Evolutionary conservation across 129 eudicot genomes (phyloP).

Genomic region (Flaveria bidentis): DNA sequence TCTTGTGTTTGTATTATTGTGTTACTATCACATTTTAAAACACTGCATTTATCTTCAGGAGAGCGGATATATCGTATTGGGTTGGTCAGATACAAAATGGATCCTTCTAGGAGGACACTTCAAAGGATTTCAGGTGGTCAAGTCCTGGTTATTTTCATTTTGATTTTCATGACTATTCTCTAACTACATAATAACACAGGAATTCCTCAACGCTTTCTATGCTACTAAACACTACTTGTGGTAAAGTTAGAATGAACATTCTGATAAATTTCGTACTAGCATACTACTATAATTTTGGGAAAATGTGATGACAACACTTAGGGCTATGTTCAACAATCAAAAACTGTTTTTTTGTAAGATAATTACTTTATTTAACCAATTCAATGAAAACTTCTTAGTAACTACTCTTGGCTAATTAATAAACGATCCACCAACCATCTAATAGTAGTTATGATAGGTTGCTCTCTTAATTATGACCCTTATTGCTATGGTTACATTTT

Average conservation of each 20-base stretch:
- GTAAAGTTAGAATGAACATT: not conserved
- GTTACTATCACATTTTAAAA: not conserved
- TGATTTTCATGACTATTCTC: conserved; percentile 16
- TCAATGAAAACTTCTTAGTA: not conserved
- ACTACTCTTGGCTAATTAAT: not conserved
- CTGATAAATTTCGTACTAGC: not conserved
- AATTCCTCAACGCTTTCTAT: not conserved
- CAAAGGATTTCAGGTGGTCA: conserved; percentile 82
- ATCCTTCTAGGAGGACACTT: conserved; percentile 73
- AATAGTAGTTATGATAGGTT: not conserved
- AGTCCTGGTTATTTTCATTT: conserved; percentile 24
- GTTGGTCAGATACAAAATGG: conserved; percentile 82
- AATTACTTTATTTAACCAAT: not conserved
- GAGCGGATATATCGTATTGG: conserved; percentile 84
- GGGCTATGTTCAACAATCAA: not conserved
- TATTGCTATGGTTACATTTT: not conserved
- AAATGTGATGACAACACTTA: not conserved
- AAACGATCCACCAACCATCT: not conserved
- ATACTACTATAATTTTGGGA: not conserved
- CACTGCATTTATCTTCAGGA: conserved; percentile 51
- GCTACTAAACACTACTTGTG: not conserved
- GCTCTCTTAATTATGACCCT: not conserved
- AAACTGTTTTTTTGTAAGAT: not conserved
- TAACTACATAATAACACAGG: conserved; percentile 6
- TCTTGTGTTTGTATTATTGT: not conserved